These are phyloP conservation scores for Fraxinus ornus DNA, from an alignment of 305 asterid genomes.

Conservation along the genomic window DNA sequence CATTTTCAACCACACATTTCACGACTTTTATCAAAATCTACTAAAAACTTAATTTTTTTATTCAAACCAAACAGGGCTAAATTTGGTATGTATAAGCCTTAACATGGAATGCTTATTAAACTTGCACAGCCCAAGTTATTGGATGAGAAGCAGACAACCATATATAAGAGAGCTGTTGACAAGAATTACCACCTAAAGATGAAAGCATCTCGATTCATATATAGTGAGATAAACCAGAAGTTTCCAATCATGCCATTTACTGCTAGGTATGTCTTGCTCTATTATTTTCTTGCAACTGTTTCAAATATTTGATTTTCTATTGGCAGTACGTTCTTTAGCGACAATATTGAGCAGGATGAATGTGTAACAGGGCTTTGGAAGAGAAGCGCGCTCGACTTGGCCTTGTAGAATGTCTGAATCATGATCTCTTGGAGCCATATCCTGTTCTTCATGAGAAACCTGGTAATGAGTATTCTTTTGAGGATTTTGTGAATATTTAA, in stretches of 20 bases:
- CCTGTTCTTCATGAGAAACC: conserved; percentile 97
- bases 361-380: conserved; percentile 77
- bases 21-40: background rate
- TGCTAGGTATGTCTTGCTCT: conserved; percentile 53
- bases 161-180: conserved; percentile 76
- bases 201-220: conserved; percentile 79
- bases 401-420: conserved; percentile 85
- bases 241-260: conserved; percentile 91
- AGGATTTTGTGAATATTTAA: background rate
- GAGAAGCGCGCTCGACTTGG: conserved; percentile 96
- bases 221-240: conserved; percentile 73
- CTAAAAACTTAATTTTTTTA: no score
- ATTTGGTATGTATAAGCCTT: background rate
- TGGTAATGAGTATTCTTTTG: conserved; percentile 39
- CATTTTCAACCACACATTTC: background rate
- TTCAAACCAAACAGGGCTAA: background rate
- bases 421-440: conserved; percentile 93
- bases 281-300: background rate
- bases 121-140: conserved; percentile 65
- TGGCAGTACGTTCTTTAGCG: background rate
- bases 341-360: conserved; percentile 1
- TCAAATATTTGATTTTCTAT: conserved; percentile 1
- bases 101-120: background rate
- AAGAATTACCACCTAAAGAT: conserved; percentile 68
- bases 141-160: conserved; percentile 78